Base-by-base conservation (phyloP, 805 yeast genomes). In the Saccharomycopsis oosterbeekiorum region DNA sequence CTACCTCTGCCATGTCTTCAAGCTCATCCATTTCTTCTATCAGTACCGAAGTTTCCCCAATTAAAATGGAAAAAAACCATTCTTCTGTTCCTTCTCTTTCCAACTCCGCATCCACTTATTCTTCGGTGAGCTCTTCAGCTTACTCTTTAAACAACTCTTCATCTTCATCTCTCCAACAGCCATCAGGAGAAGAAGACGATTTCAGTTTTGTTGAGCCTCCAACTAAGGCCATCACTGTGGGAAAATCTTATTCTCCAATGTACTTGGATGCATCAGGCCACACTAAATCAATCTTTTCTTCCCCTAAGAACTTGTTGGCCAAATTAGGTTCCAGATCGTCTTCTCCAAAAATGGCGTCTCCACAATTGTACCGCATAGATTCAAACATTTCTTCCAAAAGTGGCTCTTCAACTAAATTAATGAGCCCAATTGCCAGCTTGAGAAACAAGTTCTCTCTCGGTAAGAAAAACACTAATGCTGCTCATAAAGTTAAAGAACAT, bases 1-100 rank as follows among this genome's bases (percentile, higher is more conserved):
- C 62, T 12, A 65, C 66, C 9, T 47, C 53, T 12, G 53, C 53
- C 10, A 47, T 47, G 53, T 60, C 67, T 4, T 60, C 65, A 34
- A 61, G 67, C 6, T 66, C 66, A 6, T 65, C 69, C 1, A 60
- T 67, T 50, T 63, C 64, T 1, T 56, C 67, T 19, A 66, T 70
- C 15, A 47, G 53, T 26, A 21, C 53, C 21, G 53, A 47, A 47
- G 42, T 59, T 21, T 61, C 64, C 24, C 65, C 65, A 40, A 47
- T 54, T 6, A 63, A 59, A 19, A 58, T 43, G n/a, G 26, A 53
- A n/a, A 59, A 40, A 36, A 42, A 15, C n/a, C 29, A 29, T 40
- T 56, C 60, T 41, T 56, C 64, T 6, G 53, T 60, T 10, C 65
- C 65, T 17, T 61, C 64, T 8, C 57, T 63, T 17, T 59, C 62